Evolutionary conservation across 2,329 filamentous ascomycete species (phyloP).

Genomic region (Clarireedia monteithiana): DNA sequence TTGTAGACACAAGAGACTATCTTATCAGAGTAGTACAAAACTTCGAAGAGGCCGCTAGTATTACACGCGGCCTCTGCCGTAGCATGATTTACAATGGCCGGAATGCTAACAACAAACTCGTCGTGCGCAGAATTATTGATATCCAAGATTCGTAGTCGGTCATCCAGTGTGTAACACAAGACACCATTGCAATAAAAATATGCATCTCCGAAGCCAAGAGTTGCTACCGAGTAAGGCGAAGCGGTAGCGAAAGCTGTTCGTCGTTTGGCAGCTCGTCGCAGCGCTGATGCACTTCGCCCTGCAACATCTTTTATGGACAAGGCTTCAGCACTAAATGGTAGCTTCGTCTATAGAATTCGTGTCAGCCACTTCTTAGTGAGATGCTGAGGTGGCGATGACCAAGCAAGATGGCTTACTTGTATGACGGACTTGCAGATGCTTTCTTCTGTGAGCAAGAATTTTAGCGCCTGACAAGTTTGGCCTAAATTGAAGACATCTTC

Average conservation of each 20-base stretch:
- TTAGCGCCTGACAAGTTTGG: slow-evolving; percentile 20
- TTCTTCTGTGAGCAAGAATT: slow-evolving; percentile 24
- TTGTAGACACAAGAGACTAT: slow-evolving; percentile 52
- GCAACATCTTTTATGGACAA: slow-evolving; percentile 11
- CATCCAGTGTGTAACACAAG: slow-evolving; percentile 53
- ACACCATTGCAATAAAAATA: slow-evolving; percentile 58
- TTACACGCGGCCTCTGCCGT: slow-evolving; percentile 31
- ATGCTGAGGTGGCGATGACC: background rate
- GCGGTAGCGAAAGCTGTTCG: slow-evolving; percentile 52
- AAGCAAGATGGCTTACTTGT: slow-evolving; percentile 16
- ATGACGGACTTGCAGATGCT: slow-evolving; percentile 25
- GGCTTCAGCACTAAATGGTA: slow-evolving; percentile 24
- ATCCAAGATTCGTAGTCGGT: slow-evolving; percentile 50
- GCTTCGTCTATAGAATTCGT: slow-evolving; percentile 18
- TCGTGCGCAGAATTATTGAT: slow-evolving; percentile 40
- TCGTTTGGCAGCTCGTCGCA: slow-evolving; percentile 55
- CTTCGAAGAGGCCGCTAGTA: slow-evolving; percentile 39
- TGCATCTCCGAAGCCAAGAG: slow-evolving; percentile 50
- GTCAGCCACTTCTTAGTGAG: background rate
- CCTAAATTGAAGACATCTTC: slow-evolving; percentile 28
- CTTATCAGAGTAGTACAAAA: slow-evolving; percentile 49
- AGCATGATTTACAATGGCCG: slow-evolving; percentile 32
- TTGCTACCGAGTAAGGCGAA: slow-evolving; percentile 51
- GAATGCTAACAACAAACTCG: slow-evolving; percentile 51
- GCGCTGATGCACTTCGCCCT: slow-evolving; percentile 39